phyloP scores from a whole-genome alignment of 2,329 filamentous ascomycete genomes.

The Septoria petroselini region DNA sequence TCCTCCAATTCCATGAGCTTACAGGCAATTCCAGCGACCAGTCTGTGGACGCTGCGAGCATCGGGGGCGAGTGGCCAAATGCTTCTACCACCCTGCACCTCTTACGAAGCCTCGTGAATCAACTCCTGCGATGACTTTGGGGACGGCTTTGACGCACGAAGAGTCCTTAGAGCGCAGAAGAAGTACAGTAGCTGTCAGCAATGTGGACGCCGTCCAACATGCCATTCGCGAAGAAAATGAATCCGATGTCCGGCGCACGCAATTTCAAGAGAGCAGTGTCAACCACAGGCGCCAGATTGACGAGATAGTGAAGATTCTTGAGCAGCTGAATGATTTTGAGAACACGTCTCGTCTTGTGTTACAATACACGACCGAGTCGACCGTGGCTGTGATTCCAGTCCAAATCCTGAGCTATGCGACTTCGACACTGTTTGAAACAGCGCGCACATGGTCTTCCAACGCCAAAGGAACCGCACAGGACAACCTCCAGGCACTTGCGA shows the following conservation, averaged over 20 bases:
- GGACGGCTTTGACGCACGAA: neutral
- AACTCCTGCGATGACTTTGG: neutral
- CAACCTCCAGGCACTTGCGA: neutral
- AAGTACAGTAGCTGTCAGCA: neutral
- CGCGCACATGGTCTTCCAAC: neutral
- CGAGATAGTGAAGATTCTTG: neutral
- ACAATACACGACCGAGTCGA: neutral
- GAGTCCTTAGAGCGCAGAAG: neutral
- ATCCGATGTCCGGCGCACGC: neutral
- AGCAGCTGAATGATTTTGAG: neutral
- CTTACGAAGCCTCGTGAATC: conserved; percentile 13
- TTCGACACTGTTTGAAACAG: conserved; percentile 1
- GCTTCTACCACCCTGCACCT: conserved; percentile 26
- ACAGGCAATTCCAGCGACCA: too few relatives aligned
- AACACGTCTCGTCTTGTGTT: neutral
- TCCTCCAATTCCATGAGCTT: too few relatives aligned
- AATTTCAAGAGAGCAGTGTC: neutral
- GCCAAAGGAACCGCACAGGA: neutral
- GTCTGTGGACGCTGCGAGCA: conserved; percentile 21
- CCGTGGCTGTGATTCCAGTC: conserved; percentile 9
- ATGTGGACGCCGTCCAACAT: neutral
- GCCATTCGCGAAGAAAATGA: neutral
- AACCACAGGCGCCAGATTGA: neutral
- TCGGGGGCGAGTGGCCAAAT: conserved; percentile 11
- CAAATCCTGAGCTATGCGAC: conserved; percentile 3